Conservation (phyloP, 2,329 filamentous ascomycete species). For the Hyphodiscus sp. region DNA sequence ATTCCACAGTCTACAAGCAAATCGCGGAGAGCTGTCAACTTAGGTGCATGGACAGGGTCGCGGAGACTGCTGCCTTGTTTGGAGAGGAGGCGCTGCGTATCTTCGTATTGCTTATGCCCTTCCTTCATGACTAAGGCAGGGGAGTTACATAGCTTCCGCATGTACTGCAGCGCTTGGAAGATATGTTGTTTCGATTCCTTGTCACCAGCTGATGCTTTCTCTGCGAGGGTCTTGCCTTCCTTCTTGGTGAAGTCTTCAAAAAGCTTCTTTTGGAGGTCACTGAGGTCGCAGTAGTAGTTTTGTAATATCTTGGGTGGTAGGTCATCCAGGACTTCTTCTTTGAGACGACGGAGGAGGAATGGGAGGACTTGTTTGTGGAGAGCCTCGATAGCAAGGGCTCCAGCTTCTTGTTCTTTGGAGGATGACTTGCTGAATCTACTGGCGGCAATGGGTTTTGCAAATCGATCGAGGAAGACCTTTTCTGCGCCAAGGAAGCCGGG, state of each 20-base stretch:
- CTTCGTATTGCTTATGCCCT: constrained; percentile 81
- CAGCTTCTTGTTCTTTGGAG: constrained; percentile 95
- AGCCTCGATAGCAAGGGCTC: constrained; percentile 94
- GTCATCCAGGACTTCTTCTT: constrained; percentile 95
- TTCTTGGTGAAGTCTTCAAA: constrained; percentile 97
- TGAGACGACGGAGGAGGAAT: constrained; percentile 90
- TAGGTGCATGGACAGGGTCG: constrained; percentile 84
- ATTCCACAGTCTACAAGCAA: constrained; percentile 98
- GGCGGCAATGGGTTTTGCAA: constrained; percentile 84
- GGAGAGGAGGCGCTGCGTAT: constrained; percentile 73
- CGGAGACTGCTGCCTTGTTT: constrained; percentile 76
- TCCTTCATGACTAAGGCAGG: constrained; percentile 95
- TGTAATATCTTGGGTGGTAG: constrained; percentile 96
- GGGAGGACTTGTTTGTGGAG: constrained; percentile 96
- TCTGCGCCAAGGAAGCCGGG: constrained; percentile 94
- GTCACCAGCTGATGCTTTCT: constrained; percentile 77
- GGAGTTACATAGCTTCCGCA: constrained; percentile 98
- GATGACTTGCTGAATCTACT: constrained; percentile 95
- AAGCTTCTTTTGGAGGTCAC: constrained; percentile 86
- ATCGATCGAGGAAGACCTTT: constrained; percentile 88
- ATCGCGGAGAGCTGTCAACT: constrained; percentile 83
- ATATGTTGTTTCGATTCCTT: constrained; percentile 97
- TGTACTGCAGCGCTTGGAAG: constrained; percentile 97
- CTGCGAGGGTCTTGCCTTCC: constrained; percentile 79
- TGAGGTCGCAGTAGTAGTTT: constrained; percentile 98